Percentiles rank a stretch among this genome's conserved stretches.
Evolutionary conservation across 164 flowering plant species (phyloP).

Genomic region (Warburgia ugandensis): DNA sequence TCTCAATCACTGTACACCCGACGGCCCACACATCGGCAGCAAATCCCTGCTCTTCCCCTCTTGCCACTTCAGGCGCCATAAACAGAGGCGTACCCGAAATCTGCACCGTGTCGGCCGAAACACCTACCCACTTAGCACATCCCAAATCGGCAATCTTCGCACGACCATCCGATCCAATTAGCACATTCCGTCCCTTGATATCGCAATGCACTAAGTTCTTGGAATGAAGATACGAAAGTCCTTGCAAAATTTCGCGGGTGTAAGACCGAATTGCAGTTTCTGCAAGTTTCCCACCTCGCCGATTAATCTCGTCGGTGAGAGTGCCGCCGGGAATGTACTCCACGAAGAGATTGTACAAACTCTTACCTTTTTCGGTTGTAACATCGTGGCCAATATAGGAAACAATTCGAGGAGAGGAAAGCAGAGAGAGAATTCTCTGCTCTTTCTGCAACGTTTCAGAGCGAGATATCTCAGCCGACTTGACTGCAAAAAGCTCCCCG

Average conservation of each 20-base stretch:
- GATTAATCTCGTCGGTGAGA: slow-evolving; percentile 31
- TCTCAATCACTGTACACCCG: slow-evolving; percentile 75
- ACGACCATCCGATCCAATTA: slow-evolving; percentile 41
- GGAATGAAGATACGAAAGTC: slow-evolving; percentile 51
- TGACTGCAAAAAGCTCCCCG: slow-evolving; percentile 54
- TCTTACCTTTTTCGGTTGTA: slow-evolving; percentile 24
- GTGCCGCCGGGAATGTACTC: slow-evolving; percentile 61
- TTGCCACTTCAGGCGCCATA: slow-evolving; percentile 88
- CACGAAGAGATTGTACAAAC: slow-evolving; percentile 50
- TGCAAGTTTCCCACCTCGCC: slow-evolving; percentile 25
- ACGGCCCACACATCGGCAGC: slow-evolving; percentile 78
- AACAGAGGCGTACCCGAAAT: slow-evolving; percentile 64
- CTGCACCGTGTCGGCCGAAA: background rate
- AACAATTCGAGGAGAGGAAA: slow-evolving; percentile 39
- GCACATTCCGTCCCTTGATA: slow-evolving; percentile 59
- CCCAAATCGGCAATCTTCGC: slow-evolving; percentile 75
- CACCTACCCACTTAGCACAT: slow-evolving; percentile 39
- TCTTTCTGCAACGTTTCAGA: slow-evolving; percentile 45
- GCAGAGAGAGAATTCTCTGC: slow-evolving; percentile 29
- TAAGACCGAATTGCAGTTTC: slow-evolving; percentile 30
- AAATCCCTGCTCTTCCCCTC: slow-evolving; percentile 61
- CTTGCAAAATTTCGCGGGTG: slow-evolving; percentile 36
- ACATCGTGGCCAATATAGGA: slow-evolving; percentile 41
- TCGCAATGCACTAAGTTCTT: slow-evolving; percentile 74
- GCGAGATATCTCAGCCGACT: slow-evolving; percentile 36